A percentile compares a stretch with the other conserved stretches of the same genome.
These are phyloP conservation scores for Diaporthe eres DNA, from an alignment of 2,329 filamentous ascomycete genomes.

Conservation along the genomic window DNA sequence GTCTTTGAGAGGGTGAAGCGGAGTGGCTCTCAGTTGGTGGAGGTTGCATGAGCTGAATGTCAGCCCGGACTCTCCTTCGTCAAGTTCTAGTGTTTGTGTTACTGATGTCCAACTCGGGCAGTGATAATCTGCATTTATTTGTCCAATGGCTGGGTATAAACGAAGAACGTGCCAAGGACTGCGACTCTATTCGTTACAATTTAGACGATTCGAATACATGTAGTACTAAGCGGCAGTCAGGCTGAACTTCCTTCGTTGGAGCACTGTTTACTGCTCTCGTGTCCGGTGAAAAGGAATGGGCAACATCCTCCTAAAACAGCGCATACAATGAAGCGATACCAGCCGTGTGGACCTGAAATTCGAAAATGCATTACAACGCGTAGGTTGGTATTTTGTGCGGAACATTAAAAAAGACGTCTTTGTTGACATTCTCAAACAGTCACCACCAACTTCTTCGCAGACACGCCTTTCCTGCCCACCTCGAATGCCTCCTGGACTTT, in stretches of 20 bases:
- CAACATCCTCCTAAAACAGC: not conserved
- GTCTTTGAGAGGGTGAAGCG: not conserved
- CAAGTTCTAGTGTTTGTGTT: not conserved
- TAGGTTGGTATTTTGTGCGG: not conserved
- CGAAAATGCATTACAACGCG: not conserved
- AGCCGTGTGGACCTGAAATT: not conserved
- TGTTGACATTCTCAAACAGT: conserved; percentile 3
- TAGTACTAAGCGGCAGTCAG: not conserved
- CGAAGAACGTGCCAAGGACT: not conserved
- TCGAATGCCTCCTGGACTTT: conserved; percentile 49
- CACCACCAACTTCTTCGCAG: conserved; percentile 56
- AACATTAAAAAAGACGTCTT: not conserved
- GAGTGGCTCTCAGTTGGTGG: not conserved
- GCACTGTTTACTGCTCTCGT: not conserved
- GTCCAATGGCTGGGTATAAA: not conserved
- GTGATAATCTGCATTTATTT: not conserved
- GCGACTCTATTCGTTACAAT: not conserved
- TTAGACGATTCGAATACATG: not conserved
- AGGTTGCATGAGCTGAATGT: not conserved
- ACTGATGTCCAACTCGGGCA: not conserved
- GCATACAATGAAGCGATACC: too few relatives aligned
- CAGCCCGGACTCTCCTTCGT: not conserved
- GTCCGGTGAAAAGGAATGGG: not conserved
- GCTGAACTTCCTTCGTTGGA: not conserved
- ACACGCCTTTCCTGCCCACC: conserved; percentile 50